These are phyloP conservation scores for Ophiostoma angusticollis DNA, from an alignment of 2,329 filamentous ascomycete genomes.

Conservation along the genomic window DNA sequence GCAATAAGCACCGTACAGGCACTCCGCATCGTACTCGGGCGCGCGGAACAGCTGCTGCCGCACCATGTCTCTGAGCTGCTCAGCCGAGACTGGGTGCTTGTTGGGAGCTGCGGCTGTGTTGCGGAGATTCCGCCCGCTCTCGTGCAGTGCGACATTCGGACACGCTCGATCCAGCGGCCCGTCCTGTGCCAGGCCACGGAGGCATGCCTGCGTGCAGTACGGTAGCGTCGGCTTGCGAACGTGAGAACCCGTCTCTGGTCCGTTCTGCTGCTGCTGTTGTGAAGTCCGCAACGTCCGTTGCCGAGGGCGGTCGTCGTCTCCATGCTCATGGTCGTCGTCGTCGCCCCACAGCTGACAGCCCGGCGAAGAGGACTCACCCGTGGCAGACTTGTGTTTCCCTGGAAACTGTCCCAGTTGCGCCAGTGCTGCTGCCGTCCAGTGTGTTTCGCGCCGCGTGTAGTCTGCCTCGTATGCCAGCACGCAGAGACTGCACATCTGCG, in stretches of 20 bases:
- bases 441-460: too few species aligned
- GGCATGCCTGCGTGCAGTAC: slow-evolving; percentile 5
- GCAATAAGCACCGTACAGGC: not conserved
- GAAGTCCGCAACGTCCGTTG: not conserved
- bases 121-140: not conserved
- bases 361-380: too few species aligned
- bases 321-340: too few species aligned
- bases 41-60: not conserved
- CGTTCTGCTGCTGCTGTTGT: not conserved
- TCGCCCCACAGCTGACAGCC: too few species aligned
- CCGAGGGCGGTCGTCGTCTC: not conserved
- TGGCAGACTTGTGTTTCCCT: too few species aligned
- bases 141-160: not conserved
- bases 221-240: not conserved
- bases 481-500: too few species aligned
- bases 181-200: not conserved
- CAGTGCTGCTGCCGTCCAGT: too few species aligned
- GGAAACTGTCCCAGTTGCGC: too few species aligned
- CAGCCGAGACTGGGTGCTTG: not conserved
- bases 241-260: not conserved
- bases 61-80: not conserved
- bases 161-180: not conserved
- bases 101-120: not conserved
- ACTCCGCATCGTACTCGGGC: not conserved
- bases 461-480: too few species aligned